These are phyloP conservation scores for Clavaria fumosa DNA, from an alignment of 768 basidiomycete species.

Conservation along the genomic window DNA sequence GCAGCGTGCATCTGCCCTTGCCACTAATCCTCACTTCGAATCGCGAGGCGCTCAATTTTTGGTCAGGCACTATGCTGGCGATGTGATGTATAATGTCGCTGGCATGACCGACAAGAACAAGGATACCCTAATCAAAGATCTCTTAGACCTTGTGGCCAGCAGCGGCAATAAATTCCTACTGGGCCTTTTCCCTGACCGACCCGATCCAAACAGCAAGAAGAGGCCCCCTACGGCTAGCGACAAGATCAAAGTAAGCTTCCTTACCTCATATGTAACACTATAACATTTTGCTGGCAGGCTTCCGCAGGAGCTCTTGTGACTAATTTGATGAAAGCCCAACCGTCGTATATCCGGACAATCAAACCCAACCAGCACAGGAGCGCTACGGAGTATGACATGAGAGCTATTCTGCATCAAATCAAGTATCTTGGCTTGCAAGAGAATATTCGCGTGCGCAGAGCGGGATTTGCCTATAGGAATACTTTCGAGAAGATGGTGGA, in stretches of 20 bases:
- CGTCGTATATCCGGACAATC: slow-evolving; percentile 97
- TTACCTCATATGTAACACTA: not conserved
- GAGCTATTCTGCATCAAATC: slow-evolving; percentile 95
- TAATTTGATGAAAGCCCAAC: slow-evolving; percentile 94
- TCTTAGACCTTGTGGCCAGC: slow-evolving; percentile 73
- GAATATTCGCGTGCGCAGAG: slow-evolving; percentile 93
- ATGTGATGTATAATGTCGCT: slow-evolving; percentile 92
- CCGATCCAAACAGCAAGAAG: slow-evolving; percentile 95
- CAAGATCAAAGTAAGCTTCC: slow-evolving; percentile 71
- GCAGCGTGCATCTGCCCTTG: slow-evolving; percentile 70
- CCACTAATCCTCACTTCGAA: slow-evolving; percentile 89
- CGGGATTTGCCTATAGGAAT: slow-evolving; percentile 96
- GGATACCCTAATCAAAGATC: slow-evolving; percentile 88
- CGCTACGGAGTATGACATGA: slow-evolving; percentile 78
- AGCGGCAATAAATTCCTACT: slow-evolving; percentile 81
- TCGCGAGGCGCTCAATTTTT: slow-evolving; percentile 88
- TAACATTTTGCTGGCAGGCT: slow-evolving; percentile 24
- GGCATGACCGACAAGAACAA: slow-evolving; percentile 99
- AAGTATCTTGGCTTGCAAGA: slow-evolving; percentile 98
- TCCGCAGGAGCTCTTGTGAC: slow-evolving; percentile 96
- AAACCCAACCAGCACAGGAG: slow-evolving; percentile 98
- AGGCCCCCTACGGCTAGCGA: slow-evolving; percentile 95
- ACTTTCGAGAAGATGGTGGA: slow-evolving; percentile 99
- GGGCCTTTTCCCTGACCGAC: slow-evolving; percentile 79
- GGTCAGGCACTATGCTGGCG: slow-evolving; percentile 94